Percentiles rank a stretch among this genome's conserved stretches.
These are phyloP conservation scores for Hanseniaspora uvarum DNA, from an alignment of 1,139 yeast species.

Conservation along the genomic window DNA sequence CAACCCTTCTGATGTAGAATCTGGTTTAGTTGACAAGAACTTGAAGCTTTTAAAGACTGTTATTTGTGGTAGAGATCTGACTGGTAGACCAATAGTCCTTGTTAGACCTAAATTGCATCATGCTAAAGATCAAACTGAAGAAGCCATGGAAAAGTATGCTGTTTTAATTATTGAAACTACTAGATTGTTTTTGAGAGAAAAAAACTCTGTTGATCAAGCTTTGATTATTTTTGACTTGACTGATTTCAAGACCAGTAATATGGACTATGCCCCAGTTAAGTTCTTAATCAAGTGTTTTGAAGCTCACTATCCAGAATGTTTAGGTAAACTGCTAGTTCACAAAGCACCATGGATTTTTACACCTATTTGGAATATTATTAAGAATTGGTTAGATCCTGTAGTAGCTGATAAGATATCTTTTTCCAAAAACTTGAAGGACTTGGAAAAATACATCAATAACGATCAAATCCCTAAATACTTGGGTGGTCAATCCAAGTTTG, in stretches of 20 bases:
- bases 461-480: constrained; percentile 48
- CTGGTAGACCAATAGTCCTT: constrained; percentile 58
- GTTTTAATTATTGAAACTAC: constrained; percentile 60
- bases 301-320: constrained; percentile 78
- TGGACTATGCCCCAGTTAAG: constrained; percentile 75
- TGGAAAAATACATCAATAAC: constrained; percentile 45
- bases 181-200: constrained; percentile 52
- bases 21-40: constrained; percentile 32
- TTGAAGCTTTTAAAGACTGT: constrained; percentile 49
- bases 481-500: constrained; percentile 56
- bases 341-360: constrained; percentile 87
- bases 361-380: constrained; percentile 76
- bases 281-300: constrained; percentile 70
- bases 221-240: constrained; percentile 65
- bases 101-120: constrained; percentile 66
- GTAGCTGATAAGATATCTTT: constrained; percentile 73
- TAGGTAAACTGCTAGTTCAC: constrained; percentile 66
- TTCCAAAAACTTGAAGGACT: constrained; percentile 51
- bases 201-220: constrained; percentile 48
- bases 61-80: constrained; percentile 53
- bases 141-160: constrained; percentile 58
- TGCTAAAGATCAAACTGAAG: constrained; percentile 57
- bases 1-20: constrained; percentile 21
- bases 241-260: constrained; percentile 65
- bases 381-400: constrained; percentile 80